Base-by-base conservation (phyloP, 768 basidiomycete genomes). In the Terana coerulea region DNA sequence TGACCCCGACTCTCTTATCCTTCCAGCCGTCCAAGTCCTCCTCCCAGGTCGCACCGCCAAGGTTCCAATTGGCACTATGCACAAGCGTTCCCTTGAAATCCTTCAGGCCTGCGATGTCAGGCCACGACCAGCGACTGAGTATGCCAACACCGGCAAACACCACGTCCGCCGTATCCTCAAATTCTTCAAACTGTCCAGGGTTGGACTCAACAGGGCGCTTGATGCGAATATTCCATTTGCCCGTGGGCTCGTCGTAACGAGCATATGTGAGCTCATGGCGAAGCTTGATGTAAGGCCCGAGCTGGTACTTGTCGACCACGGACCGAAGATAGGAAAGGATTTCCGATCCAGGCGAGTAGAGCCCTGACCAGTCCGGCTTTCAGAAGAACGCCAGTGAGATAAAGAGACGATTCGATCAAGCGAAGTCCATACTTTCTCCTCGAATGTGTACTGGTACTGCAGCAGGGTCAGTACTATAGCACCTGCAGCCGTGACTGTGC, bases 1-100 rank as follows among this genome's bases (percentile, higher is more conserved):
- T 77, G 8, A 84, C 73, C 11, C 74, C 81, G 11, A 83, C 76
- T n/a, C 56, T 69, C 65, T 83, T 83, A 45, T 75, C 71, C 33
- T 66, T 67, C 79, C 81, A 81, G 19, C 68, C 66, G 48, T 69
- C 67, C 11, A 74, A 70, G 12, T 69, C 74, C 9, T 74, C 74
- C 59, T 73, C 61, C 75, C 73, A 76, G 6, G 60, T 57, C n/a
- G n/a, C n/a, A n/a, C n/a, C n/a, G n/a, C n/a, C n/a, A 19, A 68
- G 66, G n/a, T 78, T 73, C 80, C 84, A 86, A 2, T 75, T 63
- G 0, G 83, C 85, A 15, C 79, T 80, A 57, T 88, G 86, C 1
- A 83, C 65, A 10, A 84, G 63, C 44, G 68, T 72, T 3, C 86
- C 86, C 53, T 75, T 67, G 65, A 82, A 88, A 8, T 64, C 69